These are phyloP conservation scores for Aspergillus indologenus DNA, from an alignment of 495 filamentous ascomycete genomes.

Conservation along the genomic window DNA sequence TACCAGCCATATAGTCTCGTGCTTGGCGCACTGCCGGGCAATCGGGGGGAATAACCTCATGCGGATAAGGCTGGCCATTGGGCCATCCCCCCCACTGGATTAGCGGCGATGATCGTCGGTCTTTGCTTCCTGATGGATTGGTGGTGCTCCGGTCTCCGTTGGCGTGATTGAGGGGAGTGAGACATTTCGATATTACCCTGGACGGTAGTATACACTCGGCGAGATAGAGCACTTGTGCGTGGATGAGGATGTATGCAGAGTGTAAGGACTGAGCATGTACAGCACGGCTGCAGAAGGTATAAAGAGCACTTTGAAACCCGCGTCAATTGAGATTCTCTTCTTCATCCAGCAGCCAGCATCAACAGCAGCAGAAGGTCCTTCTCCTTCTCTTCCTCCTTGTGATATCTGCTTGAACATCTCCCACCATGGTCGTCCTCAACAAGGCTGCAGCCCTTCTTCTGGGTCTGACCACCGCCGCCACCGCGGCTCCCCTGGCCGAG, in stretches of 20 bases:
- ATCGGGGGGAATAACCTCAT: not conserved
- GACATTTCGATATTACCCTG: not conserved
- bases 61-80: not conserved
- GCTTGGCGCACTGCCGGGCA: not conserved
- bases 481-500: slow-evolving; percentile 31
- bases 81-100: not conserved
- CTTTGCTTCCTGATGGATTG: not conserved
- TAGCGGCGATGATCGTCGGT: not conserved
- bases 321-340: not conserved
- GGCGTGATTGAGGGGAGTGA: not conserved
- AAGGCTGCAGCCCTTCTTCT: slow-evolving; percentile 32
- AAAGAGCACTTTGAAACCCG: not conserved
- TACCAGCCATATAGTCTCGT: too few relatives aligned
- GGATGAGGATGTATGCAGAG: not conserved
- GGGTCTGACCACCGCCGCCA: slow-evolving; percentile 31
- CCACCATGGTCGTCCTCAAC: slow-evolving; percentile 45
- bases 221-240: too few relatives aligned
- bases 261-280: not conserved
- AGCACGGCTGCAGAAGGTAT: slow-evolving; percentile 8
- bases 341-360: slow-evolving; percentile 7
- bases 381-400: not conserved
- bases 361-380: slow-evolving; percentile 1
- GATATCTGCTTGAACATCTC: not conserved
- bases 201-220: too few relatives aligned
- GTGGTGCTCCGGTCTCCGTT: not conserved